Base-by-base conservation (phyloP, 176 grass and related monocot genomes). In the Triticum monococcum region DNA sequence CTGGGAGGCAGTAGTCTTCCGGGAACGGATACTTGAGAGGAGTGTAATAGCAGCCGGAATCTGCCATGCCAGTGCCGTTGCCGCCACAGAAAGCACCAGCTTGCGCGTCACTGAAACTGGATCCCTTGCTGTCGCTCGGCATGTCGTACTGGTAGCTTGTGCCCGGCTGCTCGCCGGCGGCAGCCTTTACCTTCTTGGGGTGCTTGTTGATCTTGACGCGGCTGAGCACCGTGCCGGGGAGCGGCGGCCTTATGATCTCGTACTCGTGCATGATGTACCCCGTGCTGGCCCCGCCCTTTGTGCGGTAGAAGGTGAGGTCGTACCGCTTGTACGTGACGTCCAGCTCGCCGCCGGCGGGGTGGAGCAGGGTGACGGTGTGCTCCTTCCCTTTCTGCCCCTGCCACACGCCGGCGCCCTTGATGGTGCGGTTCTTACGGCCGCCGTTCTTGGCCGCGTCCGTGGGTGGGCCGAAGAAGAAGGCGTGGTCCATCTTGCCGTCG, bases 231-330 rank as follows among this genome's bases (percentile, higher is more conserved):
- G 23, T 28, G 69, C 4, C 2, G 6, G 68, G 23, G 46, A 79
- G 84, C 8, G 4, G 17, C 48, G 75, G 75, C 28, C 4, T n/a
- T 16, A 22, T 14, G 17, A 77, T 75, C 72, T 75, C 25, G 72
- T 31, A 75, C 72, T 75, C 72, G 72, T 75, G 43, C 86, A 88
- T 88, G 11, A 88, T 62, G 71, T 73, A 83, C 22, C 72, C 61
- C 33, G 18, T 60, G 24, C 17, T 14, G 23, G 41, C 0, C 0
- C 1, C 1, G 2, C 1, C 2, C 1, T 2, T 84, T 7, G 2
- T 14, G 60, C 41, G 40, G 40, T 3, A 54, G 72, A 54, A 87
- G 10, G 79, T 56, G 22, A 87, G 60, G n/a, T 65, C 0, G n/a
- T 48, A 36, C 3, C 30, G 41, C 68, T 12, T 63, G 56, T 40